These are phyloP conservation scores for Cyberlindnera mississippiensis DNA, from an alignment of 805 yeast genomes.

Conservation along the genomic window DNA sequence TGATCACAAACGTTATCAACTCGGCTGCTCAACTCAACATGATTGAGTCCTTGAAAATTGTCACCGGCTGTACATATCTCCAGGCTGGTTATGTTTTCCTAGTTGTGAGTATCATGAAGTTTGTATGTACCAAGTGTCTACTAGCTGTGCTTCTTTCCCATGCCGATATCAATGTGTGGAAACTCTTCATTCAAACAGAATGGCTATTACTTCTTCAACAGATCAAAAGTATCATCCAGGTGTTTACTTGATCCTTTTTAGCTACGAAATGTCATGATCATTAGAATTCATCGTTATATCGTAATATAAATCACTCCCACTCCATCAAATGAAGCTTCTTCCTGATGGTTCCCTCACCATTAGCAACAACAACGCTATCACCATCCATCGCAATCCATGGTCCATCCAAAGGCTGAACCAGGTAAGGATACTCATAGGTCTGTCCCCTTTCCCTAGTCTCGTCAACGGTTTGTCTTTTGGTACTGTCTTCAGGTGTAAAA, in stretches of 20 bases:
- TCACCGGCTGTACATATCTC: constrained; percentile 29
- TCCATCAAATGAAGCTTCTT: constrained; percentile 36
- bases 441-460: constrained; percentile 70
- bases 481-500: constrained; percentile 7
- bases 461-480: constrained; percentile 55
- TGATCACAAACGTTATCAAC: constrained; percentile 56
- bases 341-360: constrained; percentile 37
- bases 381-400: constrained; percentile 78
- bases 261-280: not conserved
- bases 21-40: constrained; percentile 57
- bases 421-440: constrained; percentile 73
- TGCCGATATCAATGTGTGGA: constrained; percentile 2
- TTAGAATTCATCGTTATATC: not conserved
- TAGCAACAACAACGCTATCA: constrained; percentile 46
- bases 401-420: constrained; percentile 70
- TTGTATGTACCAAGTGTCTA: constrained; percentile 14
- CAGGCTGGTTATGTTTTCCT: constrained; percentile 13
- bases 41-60: constrained; percentile 58
- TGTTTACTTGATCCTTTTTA: not conserved
- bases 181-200: constrained; percentile 1
- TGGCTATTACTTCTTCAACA: not conserved
- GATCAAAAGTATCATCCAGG: not conserved
- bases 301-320: constrained; percentile 34
- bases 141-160: constrained; percentile 13
- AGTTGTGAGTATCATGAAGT: constrained; percentile 9